Base-by-base conservation (phyloP, 2,329 filamentous ascomycete genomes). In the Alternaria sp. region DNA sequence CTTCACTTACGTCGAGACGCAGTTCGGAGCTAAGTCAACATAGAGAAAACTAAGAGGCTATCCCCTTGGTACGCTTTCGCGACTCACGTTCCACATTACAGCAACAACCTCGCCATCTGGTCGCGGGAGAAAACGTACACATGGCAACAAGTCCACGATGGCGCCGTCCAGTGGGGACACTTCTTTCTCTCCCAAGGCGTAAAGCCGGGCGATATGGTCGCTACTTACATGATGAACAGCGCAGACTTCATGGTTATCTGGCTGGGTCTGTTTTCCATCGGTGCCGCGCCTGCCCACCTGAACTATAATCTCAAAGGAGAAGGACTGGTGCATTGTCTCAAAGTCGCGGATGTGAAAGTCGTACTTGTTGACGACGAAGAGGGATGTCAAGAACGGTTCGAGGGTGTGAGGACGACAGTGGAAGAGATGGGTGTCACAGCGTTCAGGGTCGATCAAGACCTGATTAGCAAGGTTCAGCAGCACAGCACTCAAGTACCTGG, bases 231-330 rank as follows among this genome's bases (percentile, higher is more conserved):
- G 71, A 84, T 83, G 69, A 93, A 92, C 75, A 86, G 86, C 6
- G 83, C 87, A 0, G 89, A 91, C 55, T 91, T 91, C 67, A 72
- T 90, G 9, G 85, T 90, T 43, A 85, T 87, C 5, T 91, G 89
- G 89, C 72, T 91, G 36, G 90, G 85, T 0, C 78, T 90, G 3
- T 85, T 86, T 82, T 85, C 87, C 19, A 87, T 92, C 55, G 90
- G 90, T 2, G 88, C 87, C 28, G 88, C 88, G 0, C 90, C 90
- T 0, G 89, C 90, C 1, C 85, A 90, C 75, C 87, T 92, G 71
- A 93, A 93, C 74, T 87, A 89, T 75, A 89, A 91, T 68, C 81
- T 92, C 4, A 83, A 84, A 17, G 87, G 85, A 0, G 85, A 88
- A 50, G 87, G 88, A 1, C 77, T 92, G 60, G 67, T 90, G 25